Evolutionary conservation across 2,329 filamentous ascomycete genomes (phyloP).

Genomic region (Calonectria pteridis): DNA sequence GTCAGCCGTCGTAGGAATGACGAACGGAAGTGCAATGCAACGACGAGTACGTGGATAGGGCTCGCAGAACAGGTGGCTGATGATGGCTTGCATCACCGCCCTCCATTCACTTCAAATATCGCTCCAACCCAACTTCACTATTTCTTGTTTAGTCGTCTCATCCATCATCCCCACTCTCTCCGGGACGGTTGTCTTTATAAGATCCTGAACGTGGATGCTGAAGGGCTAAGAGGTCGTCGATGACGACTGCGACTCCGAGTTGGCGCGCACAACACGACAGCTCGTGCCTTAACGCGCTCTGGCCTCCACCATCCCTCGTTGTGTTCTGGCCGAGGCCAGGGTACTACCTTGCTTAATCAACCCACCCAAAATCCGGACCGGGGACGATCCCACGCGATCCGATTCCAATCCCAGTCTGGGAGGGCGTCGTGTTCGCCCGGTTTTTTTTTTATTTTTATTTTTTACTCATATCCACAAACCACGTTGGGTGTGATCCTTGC

Average conservation of each 20-base stretch:
- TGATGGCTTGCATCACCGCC: background rate
- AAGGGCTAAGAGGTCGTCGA: background rate
- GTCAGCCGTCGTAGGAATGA: background rate
- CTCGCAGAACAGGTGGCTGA: background rate
- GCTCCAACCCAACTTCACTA: background rate
- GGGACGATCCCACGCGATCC: conserved; percentile 26
- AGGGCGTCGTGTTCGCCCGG: conserved; percentile 16
- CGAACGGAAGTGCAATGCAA: background rate
- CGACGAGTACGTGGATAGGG: background rate
- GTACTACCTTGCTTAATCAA: conserved; percentile 16
- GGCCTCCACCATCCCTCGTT: background rate
- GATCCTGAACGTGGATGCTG: background rate
- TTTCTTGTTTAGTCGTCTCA: background rate
- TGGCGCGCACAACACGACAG: background rate
- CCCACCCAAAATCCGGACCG: background rate
- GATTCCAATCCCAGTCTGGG: conserved; percentile 20
- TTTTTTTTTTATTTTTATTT: background rate
- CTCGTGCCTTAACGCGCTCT: background rate
- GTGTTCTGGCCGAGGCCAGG: conserved; percentile 1
- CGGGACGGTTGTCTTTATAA: background rate
- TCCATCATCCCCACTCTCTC: background rate
- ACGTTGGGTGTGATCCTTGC: background rate
- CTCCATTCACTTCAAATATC: background rate
- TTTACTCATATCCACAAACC: conserved; percentile 3
- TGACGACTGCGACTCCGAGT: conserved; percentile 18